These are phyloP conservation scores for Thermoascus crustaceus DNA, from an alignment of 2,329 filamentous ascomycete species.

Conservation along the genomic window DNA sequence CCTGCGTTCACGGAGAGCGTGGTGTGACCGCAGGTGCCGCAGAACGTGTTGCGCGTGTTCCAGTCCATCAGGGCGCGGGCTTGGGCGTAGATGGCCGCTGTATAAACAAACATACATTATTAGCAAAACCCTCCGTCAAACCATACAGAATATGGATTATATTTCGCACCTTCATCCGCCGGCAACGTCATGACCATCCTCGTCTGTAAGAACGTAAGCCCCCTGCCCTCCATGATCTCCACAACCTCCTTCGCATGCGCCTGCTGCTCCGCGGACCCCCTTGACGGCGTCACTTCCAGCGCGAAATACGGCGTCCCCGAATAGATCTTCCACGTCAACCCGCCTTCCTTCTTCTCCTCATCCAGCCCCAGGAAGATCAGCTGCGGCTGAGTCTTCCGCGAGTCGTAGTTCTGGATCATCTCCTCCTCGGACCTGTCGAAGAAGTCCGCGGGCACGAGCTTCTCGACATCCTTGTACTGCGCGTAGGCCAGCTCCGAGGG, in stretches of 20 bases:
- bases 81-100: slow-evolving; percentile 85
- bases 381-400: slow-evolving; percentile 56
- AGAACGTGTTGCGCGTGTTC: slow-evolving; percentile 90
- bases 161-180: slow-evolving; percentile 48
- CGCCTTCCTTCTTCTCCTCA: slow-evolving; percentile 46
- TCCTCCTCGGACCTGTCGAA: slow-evolving; percentile 67
- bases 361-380: slow-evolving; percentile 81
- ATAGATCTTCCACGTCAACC: slow-evolving; percentile 50
- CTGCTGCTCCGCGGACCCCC: slow-evolving; percentile 53
- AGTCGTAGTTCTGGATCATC: slow-evolving; percentile 65
- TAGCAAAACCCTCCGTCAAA: not conserved
- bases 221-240: slow-evolving; percentile 51
- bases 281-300: slow-evolving; percentile 70
- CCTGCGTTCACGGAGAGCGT: slow-evolving; percentile 52
- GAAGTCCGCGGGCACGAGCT: slow-evolving; percentile 62
- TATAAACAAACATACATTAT: slow-evolving; percentile 4
- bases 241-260: slow-evolving; percentile 50
- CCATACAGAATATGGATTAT: not conserved
- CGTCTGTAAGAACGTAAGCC: slow-evolving; percentile 59
- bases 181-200: slow-evolving; percentile 54
- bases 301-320: slow-evolving; percentile 79
- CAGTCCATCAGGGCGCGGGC: slow-evolving; percentile 84
- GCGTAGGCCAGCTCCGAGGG: slow-evolving; percentile 59
- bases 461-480: slow-evolving; percentile 58
- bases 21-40: slow-evolving; percentile 74